These are phyloP conservation scores for Gymnopilus junonius DNA, from an alignment of 768 basidiomycete genomes.

Conservation along the genomic window DNA sequence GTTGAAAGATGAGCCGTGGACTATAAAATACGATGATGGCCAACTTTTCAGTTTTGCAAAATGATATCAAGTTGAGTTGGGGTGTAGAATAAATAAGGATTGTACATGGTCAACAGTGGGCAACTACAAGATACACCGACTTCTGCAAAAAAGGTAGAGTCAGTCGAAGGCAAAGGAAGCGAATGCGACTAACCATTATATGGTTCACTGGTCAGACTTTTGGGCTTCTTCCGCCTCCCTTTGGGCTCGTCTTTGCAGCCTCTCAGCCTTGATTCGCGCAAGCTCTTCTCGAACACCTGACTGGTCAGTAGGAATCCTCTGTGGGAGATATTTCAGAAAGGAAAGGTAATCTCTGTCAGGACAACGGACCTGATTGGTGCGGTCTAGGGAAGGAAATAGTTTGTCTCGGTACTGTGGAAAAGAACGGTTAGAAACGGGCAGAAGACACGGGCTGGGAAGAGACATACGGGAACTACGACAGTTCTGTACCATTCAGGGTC, in stretches of 20 bases:
- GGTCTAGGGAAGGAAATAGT: slow-evolving; percentile 67
- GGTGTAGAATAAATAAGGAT: neutral
- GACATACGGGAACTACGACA: slow-evolving; percentile 73
- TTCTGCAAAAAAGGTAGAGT: neutral
- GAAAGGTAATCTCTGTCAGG: neutral
- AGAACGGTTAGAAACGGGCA: neutral
- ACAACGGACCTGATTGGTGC: slow-evolving; percentile 50
- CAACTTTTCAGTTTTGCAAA: slow-evolving; percentile 33
- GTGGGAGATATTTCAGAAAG: slow-evolving; percentile 1
- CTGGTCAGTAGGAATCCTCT: slow-evolving; percentile 72
- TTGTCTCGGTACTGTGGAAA: slow-evolving; percentile 66
- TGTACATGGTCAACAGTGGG: neutral
- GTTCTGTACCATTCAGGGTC: slow-evolving; percentile 86
- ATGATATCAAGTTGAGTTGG: slow-evolving; percentile 4
- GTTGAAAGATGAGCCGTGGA: slow-evolving; percentile 32
- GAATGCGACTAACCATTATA: neutral
- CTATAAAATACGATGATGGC: slow-evolving; percentile 46
- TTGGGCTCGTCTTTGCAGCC: slow-evolving; percentile 50
- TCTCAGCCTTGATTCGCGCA: slow-evolving; percentile 69
- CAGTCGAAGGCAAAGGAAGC: neutral
- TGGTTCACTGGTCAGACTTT: slow-evolving; percentile 20
- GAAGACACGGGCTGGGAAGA: neutral
- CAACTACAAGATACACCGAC: neutral
- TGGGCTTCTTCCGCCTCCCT: slow-evolving; percentile 40
- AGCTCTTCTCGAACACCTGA: slow-evolving; percentile 69